phyloP scores from a whole-genome alignment of 306 rosid genomes.

The Pyrus bretschneideri region DNA sequence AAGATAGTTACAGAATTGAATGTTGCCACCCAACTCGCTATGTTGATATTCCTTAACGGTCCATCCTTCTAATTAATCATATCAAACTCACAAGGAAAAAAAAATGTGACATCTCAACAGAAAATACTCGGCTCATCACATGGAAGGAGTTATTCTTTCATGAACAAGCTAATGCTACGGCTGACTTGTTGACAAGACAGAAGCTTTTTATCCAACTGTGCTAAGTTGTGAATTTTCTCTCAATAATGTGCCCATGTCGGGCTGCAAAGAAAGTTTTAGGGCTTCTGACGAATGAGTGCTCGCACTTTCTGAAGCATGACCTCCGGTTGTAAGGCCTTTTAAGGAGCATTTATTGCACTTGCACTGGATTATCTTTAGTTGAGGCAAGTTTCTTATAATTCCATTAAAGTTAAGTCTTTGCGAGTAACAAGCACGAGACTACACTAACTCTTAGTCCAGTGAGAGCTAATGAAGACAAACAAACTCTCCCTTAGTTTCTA shows the following conservation, averaged over 20 bases:
- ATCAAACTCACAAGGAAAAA: neutral
- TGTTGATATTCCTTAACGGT: slow-evolving; percentile 10
- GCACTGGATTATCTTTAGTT: too few species aligned
- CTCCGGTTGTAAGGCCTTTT: slow-evolving; percentile 8
- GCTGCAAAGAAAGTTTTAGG: neutral
- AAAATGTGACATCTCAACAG: neutral
- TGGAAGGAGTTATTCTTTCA: too few species aligned
- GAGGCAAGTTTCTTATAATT: too few species aligned
- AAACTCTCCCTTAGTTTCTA: neutral
- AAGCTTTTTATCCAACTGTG: neutral
- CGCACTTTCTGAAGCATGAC: slow-evolving; percentile 4
- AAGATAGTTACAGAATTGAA: slow-evolving; percentile 40
- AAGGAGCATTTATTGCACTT: too few species aligned
- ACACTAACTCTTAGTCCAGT: too few species aligned
- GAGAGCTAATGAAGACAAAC: too few species aligned
- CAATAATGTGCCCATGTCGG: slow-evolving; percentile 2
- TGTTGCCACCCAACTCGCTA: slow-evolving; percentile 37
- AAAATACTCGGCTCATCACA: neutral
- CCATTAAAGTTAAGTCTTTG: too few species aligned
- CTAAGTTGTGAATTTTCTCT: neutral
- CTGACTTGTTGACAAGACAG: neutral
- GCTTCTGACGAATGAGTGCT: neutral
- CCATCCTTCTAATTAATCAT: neutral
- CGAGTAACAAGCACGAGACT: too few species aligned
- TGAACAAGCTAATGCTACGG: neutral